Evolutionary conservation across 2,329 filamentous ascomycete species (phyloP), one percentile per base, ranked within the genome.

Genomic region (Aureobasidium sp.): DNA sequence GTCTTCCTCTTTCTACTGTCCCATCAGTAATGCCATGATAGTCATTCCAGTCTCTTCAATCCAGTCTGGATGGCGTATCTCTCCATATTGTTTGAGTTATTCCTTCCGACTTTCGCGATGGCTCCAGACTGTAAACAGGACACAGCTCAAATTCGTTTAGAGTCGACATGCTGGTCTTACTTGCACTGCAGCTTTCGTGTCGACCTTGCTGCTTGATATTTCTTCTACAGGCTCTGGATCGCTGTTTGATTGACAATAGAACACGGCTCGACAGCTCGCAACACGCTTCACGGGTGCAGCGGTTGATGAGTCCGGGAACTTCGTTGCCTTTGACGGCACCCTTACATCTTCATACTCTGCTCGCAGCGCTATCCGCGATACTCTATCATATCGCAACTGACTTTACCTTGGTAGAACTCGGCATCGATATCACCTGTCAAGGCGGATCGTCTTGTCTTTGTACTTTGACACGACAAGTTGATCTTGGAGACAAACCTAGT

Each of bases 321-420:
- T 63, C 16, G 73, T 73, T 48, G 67, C 71, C 9, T 71, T 76
- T 33, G 73, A 73, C 25, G 73, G 74, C 64, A 75, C 70, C 25
- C 72, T 71, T 71, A 80, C 77, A 18, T 68, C 72, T 48, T 69
- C 69, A 10, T 73, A 70, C 40, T 68, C 68, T 40, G 73, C 72
- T 20, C 65, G 67, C 3, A 66, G 66, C 15, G 72, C 71, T 16
- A 69, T 75, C 20, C 71, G 69, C 25, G 68, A 73, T 45, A 74
- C 71, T 6, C 66, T 74, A n/a, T 23, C 72, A 69, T 9, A 71
- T 71, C 23, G 69, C 71, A 18, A 56, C 72, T 1, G 72, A 74
- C 55, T 74, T 74, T 58, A 62, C 67, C 27, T 66, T 74, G 36
- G 59, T 69, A 25, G 67, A 59, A 20, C 71, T 70, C 16, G 69